phyloP scores from a whole-genome alignment of 169 alveolate genomes.

The Cryptosporidium baileyi region DNA sequence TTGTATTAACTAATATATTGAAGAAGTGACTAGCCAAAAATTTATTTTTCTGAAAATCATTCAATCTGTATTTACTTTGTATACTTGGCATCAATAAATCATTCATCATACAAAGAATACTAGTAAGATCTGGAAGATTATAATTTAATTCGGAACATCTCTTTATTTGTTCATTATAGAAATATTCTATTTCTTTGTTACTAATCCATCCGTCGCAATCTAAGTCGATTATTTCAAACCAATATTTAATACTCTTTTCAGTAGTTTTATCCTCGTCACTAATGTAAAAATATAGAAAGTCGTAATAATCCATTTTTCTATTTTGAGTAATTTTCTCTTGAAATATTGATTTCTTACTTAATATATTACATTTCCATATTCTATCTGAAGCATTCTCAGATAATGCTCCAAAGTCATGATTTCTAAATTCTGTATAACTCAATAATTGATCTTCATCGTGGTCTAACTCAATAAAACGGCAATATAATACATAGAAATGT shows the following conservation, averaged over 20 bases:
- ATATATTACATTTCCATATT: constrained; percentile 82
- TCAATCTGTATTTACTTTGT: constrained; percentile 3
- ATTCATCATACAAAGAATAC: constrained; percentile 45
- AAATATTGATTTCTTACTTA: constrained; percentile 77
- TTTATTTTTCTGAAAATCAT: constrained; percentile 50
- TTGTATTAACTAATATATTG: constrained; percentile 43
- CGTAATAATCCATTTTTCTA: constrained; percentile 83
- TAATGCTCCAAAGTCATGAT: constrained; percentile 83
- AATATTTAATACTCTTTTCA: constrained; percentile 80
- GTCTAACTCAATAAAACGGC: constrained; percentile 87
- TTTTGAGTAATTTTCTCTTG: constrained; percentile 63
- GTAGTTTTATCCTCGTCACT: constrained; percentile 89
- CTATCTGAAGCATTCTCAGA: constrained; percentile 83
- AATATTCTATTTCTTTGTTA: constrained; percentile 85
- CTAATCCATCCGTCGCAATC: constrained; percentile 83
- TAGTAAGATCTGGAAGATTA: constrained; percentile 66
- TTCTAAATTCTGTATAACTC: constrained; percentile 82
- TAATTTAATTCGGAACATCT: constrained; percentile 80
- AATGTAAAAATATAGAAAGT: constrained; percentile 83
- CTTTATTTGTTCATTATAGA: constrained; percentile 84
- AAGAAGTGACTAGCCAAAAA: constrained; percentile 52
- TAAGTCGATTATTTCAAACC: constrained; percentile 86
- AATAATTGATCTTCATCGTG: constrained; percentile 84
- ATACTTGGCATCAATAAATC: constrained; percentile 52
- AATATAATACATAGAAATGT: constrained; percentile 87